Evolutionary conservation across 1,139 yeast species (phyloP), one percentile per base, ranked within the genome.

Genomic region (Diutina neorugosa): DNA sequence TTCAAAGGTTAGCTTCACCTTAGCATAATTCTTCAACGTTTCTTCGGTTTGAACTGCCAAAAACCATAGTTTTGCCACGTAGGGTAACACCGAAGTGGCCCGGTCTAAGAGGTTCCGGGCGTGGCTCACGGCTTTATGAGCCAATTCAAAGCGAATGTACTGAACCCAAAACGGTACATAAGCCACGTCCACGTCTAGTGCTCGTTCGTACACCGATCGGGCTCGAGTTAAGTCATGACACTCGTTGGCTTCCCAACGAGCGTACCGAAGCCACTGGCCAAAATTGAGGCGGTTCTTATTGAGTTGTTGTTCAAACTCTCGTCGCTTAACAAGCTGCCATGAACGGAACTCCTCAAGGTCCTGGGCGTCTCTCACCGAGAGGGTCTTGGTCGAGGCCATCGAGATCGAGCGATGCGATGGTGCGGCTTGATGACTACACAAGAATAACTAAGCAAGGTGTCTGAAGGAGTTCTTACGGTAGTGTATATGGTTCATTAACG

Each of bases 211-310:
- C 12, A 93, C 75, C 0, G 96, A 88, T 54, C 98, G 70, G 0
- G 96, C 96, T 37, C 86, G 67, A 9, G 75, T 73, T 60, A 79
- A 75, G 62, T 93, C 96, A 55, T 81, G 84, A 61, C 73, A 73
- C 54, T 88, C 91, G 5, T 85, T 86, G 14, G 82, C 66, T 65
- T 93, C 98, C 81, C 93, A 89, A 56, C 78, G 80, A 1, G 97
- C 98, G 65, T 93, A 93, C 53, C 97, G 73, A 65, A 89, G 75
- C 98, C 98, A 93, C 63, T 91, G 96, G 2, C 90, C 86, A 61
- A 78, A 76, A 61, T 90, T 90, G 44, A 85, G 76, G 56, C 96
- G 71, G 63, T 93, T 91, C 60, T 93, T 77, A 59, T 94, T 81
- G 53, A 93, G 68, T 21, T 91, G 96, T 61, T 84, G 86, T 66